These are phyloP conservation scores for Nymphaea thermarum DNA, from an alignment of 164 flowering plant genomes.

Conservation along the genomic window DNA sequence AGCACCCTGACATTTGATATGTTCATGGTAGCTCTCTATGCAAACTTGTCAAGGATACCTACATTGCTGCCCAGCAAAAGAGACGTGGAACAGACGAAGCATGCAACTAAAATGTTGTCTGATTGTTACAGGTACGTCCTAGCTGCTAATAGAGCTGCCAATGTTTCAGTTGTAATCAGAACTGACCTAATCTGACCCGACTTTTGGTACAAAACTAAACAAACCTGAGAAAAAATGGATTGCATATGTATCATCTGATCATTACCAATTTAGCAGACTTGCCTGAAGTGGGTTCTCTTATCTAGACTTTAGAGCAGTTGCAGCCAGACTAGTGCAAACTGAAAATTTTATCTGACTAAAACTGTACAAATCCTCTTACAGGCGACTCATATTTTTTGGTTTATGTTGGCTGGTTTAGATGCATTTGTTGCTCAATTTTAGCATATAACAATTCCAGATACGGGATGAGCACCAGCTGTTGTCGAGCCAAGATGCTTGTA, in stretches of 20 bases:
- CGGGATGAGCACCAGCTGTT: conserved; percentile 64
- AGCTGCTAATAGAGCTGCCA: neutral
- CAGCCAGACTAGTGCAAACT: too few species aligned
- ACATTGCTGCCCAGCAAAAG: conserved; percentile 76
- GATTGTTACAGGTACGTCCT: conserved; percentile 65
- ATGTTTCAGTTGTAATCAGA: neutral
- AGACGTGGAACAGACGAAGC: conserved; percentile 67
- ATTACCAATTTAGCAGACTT: too few species aligned
- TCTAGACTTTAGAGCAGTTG: too few species aligned
- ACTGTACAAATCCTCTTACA: too few species aligned
- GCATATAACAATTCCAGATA: conserved; percentile 34
- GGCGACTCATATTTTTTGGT: neutral
- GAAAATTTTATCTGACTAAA: too few species aligned
- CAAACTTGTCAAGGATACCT: conserved; percentile 58
- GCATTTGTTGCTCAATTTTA: too few species aligned
- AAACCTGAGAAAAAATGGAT: too few species aligned
- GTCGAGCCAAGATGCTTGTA: conserved; percentile 77
- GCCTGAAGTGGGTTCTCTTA: too few species aligned
- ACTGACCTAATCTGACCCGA: too few species aligned
- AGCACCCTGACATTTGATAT: neutral
- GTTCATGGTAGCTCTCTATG: conserved; percentile 52
- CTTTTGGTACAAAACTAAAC: too few species aligned
- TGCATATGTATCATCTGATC: too few species aligned
- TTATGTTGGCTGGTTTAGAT: neutral
- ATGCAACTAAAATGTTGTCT: conserved; percentile 67